Percentiles rank a stretch among this genome's conserved stretches.
phyloP scores from a whole-genome alignment of 495 filamentous ascomycete species.

The Hapsidospora chrysogenum region DNA sequence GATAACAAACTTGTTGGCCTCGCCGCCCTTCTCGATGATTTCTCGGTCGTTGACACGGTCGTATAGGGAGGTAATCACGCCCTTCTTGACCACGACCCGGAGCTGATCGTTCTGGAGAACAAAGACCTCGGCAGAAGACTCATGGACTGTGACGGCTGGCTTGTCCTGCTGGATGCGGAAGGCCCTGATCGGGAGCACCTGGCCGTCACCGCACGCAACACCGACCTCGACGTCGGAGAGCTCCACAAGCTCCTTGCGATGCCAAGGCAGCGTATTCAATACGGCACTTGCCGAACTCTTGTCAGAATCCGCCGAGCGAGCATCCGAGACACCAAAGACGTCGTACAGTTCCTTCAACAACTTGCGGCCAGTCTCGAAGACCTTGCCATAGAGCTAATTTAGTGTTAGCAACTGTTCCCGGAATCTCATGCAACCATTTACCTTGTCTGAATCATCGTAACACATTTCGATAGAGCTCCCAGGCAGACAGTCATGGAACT shows the following conservation, averaged over 20 bases:
- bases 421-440: too few relatives aligned
- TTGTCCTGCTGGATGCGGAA: slow-evolving; percentile 25
- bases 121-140: slow-evolving; percentile 54
- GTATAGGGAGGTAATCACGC: slow-evolving; percentile 66
- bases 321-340: slow-evolving; percentile 41
- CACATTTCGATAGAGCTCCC: slow-evolving; percentile 96
- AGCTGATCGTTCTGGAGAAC: slow-evolving; percentile 62
- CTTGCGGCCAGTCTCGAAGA: slow-evolving; percentile 61
- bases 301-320: slow-evolving; percentile 13
- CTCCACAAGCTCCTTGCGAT: slow-evolving; percentile 52
- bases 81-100: slow-evolving; percentile 50
- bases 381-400: slow-evolving; percentile 50
- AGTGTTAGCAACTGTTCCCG: too few relatives aligned
- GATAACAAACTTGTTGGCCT: slow-evolving; percentile 83
- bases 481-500: slow-evolving; percentile 94
- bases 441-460: slow-evolving; percentile 79
- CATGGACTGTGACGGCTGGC: slow-evolving; percentile 40
- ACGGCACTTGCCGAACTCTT: slow-evolving; percentile 34
- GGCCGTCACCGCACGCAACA: slow-evolving; percentile 31
- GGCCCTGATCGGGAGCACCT: slow-evolving; percentile 28
- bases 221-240: slow-evolving; percentile 30
- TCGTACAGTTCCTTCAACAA: slow-evolving; percentile 52
- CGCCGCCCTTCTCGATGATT: slow-evolving; percentile 58
- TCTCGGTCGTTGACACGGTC: slow-evolving; percentile 57
- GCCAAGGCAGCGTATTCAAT: slow-evolving; percentile 80